These are phyloP conservation scores for Beverwykella pulmonaria DNA, from an alignment of 495 filamentous ascomycete species.

Conservation along the genomic window DNA sequence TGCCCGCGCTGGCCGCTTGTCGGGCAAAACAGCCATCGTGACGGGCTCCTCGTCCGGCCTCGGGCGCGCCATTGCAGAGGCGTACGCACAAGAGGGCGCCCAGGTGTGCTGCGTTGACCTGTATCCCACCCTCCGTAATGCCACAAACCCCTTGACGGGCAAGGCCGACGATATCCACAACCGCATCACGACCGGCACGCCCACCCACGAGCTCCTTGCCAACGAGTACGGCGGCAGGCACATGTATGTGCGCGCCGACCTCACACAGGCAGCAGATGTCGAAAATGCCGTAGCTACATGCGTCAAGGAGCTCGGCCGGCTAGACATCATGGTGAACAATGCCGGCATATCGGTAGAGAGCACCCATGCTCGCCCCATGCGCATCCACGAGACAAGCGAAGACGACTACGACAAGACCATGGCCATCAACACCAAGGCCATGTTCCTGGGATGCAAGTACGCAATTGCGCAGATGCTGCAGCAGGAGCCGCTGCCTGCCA, in stretches of 20 bases:
- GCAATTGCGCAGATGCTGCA: conserved; percentile 55
- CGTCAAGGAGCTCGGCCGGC: conserved; percentile 48
- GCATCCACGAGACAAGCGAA: conserved; percentile 50
- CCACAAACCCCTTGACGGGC: conserved; percentile 10
- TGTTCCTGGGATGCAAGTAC: conserved; percentile 58
- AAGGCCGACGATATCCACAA: conserved; percentile 17
- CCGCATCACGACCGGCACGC: conserved; percentile 31
- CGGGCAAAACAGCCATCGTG: conserved; percentile 39
- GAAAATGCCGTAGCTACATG: conserved; percentile 45
- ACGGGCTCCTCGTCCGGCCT: conserved; percentile 43
- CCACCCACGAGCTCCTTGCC: conserved; percentile 37
- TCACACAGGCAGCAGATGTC: conserved; percentile 45
- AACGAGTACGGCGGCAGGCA: conserved; percentile 42
- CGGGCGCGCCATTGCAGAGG: conserved; percentile 42
- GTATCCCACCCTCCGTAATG: conserved; percentile 34
- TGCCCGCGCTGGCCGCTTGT: conserved; percentile 38
- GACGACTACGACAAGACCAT: conserved; percentile 52
- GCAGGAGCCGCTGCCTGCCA: conserved; percentile 48
- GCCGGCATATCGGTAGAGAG: conserved; percentile 50
- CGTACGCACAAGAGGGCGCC: conserved; percentile 41
- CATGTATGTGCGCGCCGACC: conserved; percentile 47
- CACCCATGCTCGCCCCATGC: conserved; percentile 22
- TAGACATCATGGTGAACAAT: conserved; percentile 61
- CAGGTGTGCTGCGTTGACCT: conserved; percentile 40
- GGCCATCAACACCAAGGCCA: conserved; percentile 51